Evolutionary conservation across 2,329 filamentous ascomycete species (phyloP).

Genomic region (Venturia carpophila): DNA sequence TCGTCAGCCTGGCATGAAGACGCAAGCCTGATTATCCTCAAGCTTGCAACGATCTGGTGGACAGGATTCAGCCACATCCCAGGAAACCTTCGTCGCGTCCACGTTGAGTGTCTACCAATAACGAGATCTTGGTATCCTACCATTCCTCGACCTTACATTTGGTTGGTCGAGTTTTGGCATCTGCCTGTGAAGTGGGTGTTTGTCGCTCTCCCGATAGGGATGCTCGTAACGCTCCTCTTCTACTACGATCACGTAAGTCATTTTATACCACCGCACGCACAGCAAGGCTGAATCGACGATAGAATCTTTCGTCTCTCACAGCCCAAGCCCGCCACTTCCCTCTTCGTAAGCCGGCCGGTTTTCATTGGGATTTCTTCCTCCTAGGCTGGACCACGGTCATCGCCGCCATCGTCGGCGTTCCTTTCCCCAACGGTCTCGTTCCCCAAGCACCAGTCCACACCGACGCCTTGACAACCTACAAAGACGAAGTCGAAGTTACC

Average conservation of each 20-base stretch:
- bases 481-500: conserved; percentile 23
- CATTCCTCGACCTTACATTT: conserved; percentile 35
- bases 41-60: conserved; percentile 16
- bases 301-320: conserved; percentile 36
- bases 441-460: conserved; percentile 54
- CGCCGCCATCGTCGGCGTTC: conserved; percentile 48
- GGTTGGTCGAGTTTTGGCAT: conserved; percentile 79
- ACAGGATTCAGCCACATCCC: conserved; percentile 16
- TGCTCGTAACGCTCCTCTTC: conserved; percentile 76
- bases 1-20: not conserved
- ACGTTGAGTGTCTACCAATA: conserved; percentile 65
- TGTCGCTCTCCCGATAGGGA: conserved; percentile 75
- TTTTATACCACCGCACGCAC: not conserved
- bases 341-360: conserved; percentile 51
- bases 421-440: conserved; percentile 52
- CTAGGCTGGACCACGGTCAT: conserved; percentile 50
- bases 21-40: not conserved
- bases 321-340: conserved; percentile 51
- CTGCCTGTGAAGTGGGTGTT: conserved; percentile 66
- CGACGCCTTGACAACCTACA: conserved; percentile 41
- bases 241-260: conserved; percentile 76
- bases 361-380: conserved; percentile 54
- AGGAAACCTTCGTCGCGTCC: conserved; percentile 63
- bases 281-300: not conserved
- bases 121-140: conserved; percentile 70